phyloP scores from a whole-genome alignment of 192 early-diverging fungal species.

The Mortierella hygrophila region DNA sequence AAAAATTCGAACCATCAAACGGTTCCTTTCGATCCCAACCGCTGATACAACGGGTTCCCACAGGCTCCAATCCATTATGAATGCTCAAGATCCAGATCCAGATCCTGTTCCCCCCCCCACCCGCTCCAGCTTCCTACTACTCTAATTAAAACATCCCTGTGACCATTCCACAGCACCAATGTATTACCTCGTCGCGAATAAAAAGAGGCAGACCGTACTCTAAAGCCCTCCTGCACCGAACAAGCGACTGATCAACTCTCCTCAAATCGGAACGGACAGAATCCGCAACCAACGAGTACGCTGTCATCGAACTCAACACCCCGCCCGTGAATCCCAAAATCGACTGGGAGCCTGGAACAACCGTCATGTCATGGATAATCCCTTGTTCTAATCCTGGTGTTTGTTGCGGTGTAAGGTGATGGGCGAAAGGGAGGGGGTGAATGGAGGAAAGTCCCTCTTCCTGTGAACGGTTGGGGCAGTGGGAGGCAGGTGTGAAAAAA shows the following conservation, averaged over 20 bases:
- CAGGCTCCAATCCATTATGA: too few relatives aligned
- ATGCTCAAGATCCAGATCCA: too few relatives aligned
- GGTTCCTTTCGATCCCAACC: too few relatives aligned
- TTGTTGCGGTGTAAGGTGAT: background rate
- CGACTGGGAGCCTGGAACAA: constrained; percentile 52
- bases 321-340: constrained; percentile 56
- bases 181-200: constrained; percentile 51
- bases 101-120: too few relatives aligned
- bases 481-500: background rate
- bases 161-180: too few relatives aligned
- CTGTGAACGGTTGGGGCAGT: background rate
- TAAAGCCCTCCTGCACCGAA: constrained; percentile 31
- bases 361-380: constrained; percentile 51
- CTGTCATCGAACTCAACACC: constrained; percentile 48
- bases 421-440: background rate
- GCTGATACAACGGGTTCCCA: too few relatives aligned
- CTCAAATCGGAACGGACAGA: constrained; percentile 26
- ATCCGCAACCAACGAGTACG: constrained; percentile 39
- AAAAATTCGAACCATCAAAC: too few relatives aligned
- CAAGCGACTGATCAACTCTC: constrained; percentile 31
- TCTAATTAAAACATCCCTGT: too few relatives aligned
- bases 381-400: background rate
- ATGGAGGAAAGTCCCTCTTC: background rate
- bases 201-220: constrained; percentile 52
- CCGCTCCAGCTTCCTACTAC: too few relatives aligned